These are phyloP conservation scores for Hsuehochloa calcarea DNA, from an alignment of 176 grass and related monocot species.

Conservation along the genomic window DNA sequence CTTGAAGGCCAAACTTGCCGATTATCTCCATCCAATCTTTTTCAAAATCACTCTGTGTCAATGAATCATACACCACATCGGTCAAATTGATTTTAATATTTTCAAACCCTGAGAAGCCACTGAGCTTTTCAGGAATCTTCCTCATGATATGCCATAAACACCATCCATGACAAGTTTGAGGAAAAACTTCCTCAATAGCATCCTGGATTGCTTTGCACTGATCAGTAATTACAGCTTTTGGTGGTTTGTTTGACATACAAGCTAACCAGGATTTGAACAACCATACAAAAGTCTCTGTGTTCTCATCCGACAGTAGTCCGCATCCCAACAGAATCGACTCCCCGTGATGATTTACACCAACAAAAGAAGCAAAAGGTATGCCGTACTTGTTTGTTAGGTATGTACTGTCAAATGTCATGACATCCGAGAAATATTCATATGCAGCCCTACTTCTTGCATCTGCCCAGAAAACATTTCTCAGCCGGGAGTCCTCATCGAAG, in stretches of 20 bases:
- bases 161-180: slow-evolving; percentile 5
- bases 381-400: background rate
- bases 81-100: slow-evolving; percentile 19
- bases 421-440: background rate
- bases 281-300: slow-evolving; percentile 3
- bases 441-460: slow-evolving; percentile 16
- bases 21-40: slow-evolving; percentile 26
- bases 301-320: slow-evolving; percentile 9
- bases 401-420: background rate
- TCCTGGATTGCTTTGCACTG: slow-evolving; percentile 3
- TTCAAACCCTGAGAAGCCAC: slow-evolving; percentile 7
- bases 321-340: slow-evolving; percentile 20
- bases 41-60: slow-evolving; percentile 33
- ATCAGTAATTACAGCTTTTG: slow-evolving; percentile 25
- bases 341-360: slow-evolving; percentile 27
- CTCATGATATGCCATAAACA: slow-evolving; percentile 34
- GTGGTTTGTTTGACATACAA: slow-evolving; percentile 19
- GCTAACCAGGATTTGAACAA: slow-evolving; percentile 27
- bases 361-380: background rate
- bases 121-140: slow-evolving; percentile 26
- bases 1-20: slow-evolving; percentile 14
- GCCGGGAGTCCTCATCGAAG: background rate
- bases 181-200: slow-evolving; percentile 16
- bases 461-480: background rate
- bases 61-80: slow-evolving; percentile 36